Base-by-base conservation (phyloP, 495 filamentous ascomycete genomes). In the Penicillium subrubescens region DNA sequence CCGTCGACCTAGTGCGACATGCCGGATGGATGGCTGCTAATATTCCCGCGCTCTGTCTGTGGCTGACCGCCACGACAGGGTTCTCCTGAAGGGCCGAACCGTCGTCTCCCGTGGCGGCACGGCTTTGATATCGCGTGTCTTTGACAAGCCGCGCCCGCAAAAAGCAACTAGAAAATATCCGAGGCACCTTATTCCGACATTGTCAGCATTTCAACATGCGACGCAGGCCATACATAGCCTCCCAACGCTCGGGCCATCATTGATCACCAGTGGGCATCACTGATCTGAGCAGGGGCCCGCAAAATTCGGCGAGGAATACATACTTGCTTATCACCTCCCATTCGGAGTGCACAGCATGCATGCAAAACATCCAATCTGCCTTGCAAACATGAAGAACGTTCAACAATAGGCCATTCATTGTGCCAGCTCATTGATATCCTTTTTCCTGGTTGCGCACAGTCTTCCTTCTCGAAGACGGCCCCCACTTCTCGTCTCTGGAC, bases 31-130 rank as follows among this genome's bases (percentile, higher is more conserved):
- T 60, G 58, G 58, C 29, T 39, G 21, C 46, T n/a, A 41, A 51
- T 51, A 60, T 60, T 60, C 58, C 51, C 60, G 60, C 60, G 52
- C 25, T 54, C 27, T 27, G 37, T 27, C 29, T 53, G 48, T 54
- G 59, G 59, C 56, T 44, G 56, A 8, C 34, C 23, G 56, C 25
- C 19, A 33, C 25, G 44, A 48, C 44, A 48, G 44, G 44, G 44
- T 48, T 48, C 43, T 44, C 3, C n/a, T 37, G 10, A 19, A 44
- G 43, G 43, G 43, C 8, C 43, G 19, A 21, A 19, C 31, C 31
- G 3, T 33, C 29, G 43, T 48, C 43, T 17, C 14, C 27, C 27
- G 21, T n/a, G 33, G 19, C 51, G 14, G 51, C 15, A 54, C 25
- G 48, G 21, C 21, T 54, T 54, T 25, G 51, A 54, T n/a, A 17